Percentiles rank a stretch among this genome's conserved stretches.
These are phyloP conservation scores for Cicer cuneatum DNA, from an alignment of 306 rosid genomes.

Conservation along the genomic window DNA sequence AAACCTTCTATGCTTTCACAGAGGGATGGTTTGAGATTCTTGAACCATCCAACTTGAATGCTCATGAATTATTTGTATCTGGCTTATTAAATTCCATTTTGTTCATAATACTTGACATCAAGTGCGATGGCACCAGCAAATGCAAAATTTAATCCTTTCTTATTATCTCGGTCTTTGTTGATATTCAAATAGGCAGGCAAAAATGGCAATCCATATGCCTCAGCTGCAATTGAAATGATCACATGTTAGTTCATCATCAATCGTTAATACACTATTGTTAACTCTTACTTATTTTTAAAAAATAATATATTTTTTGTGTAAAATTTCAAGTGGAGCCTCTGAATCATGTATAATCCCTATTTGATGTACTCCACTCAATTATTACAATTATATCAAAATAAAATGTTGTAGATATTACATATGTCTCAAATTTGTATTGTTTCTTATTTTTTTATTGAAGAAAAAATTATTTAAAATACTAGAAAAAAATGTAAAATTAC, in stretches of 20 bases:
- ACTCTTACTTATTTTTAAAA: background rate
- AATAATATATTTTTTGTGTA: background rate
- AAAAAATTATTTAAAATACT: background rate
- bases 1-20: slow-evolving; percentile 3
- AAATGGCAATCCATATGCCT: slow-evolving; percentile 46
- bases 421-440: background rate
- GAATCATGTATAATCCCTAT: background rate
- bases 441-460: background rate
- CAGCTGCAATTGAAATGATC: background rate
- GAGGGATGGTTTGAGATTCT: background rate
- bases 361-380: background rate
- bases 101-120: slow-evolving; percentile 31
- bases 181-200: slow-evolving; percentile 47
- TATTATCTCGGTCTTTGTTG: background rate
- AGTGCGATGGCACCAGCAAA: slow-evolving; percentile 59
- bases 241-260: background rate
- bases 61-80: slow-evolving; percentile 12
- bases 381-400: background rate
- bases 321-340: background rate
- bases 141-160: slow-evolving; percentile 59
- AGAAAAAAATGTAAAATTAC: slow-evolving; percentile 9
- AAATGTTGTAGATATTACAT: background rate
- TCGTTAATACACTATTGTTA: background rate
- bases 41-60: slow-evolving; percentile 1
- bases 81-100: background rate